Conservation (phyloP, 2,329 filamentous ascomycete genomes). For the Paraconiothyrium brasiliense region DNA sequence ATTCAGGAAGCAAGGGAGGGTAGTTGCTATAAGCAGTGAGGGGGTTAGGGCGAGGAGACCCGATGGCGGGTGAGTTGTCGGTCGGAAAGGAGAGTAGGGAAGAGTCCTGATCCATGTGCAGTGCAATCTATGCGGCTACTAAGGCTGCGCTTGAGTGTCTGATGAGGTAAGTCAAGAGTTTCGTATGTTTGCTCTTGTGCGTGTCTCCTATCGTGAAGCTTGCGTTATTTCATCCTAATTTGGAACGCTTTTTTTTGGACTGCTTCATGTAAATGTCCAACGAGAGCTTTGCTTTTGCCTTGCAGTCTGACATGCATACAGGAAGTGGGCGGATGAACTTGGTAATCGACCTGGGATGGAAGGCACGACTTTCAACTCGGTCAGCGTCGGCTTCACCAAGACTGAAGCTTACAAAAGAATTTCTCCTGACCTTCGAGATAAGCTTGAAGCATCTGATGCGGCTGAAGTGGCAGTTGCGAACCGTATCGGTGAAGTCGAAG, state of each 20-base stretch:
- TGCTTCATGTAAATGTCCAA: too few relatives aligned
- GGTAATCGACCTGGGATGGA: conserved; percentile 28
- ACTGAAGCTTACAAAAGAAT: conserved; percentile 29
- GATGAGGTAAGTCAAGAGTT: conserved; percentile 24
- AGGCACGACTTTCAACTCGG: conserved; percentile 37
- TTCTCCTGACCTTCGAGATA: conserved; percentile 21
- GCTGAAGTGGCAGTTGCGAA: conserved; percentile 24
- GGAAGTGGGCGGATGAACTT: conserved; percentile 31
- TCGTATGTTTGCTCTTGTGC: neutral
- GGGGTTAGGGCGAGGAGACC: conserved; percentile 27
- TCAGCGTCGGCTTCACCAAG: conserved; percentile 36
- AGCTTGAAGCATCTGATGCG: conserved; percentile 25
- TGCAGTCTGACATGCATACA: conserved; percentile 16
- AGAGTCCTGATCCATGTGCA: neutral
- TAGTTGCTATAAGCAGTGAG: conserved; percentile 30
- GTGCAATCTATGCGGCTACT: conserved; percentile 28
- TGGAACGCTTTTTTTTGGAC: neutral
- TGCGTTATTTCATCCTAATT: neutral
- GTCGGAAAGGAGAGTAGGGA: neutral
- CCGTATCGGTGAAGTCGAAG: conserved; percentile 34
- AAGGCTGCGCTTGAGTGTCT: conserved; percentile 31
- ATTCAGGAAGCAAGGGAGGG: conserved; percentile 20
- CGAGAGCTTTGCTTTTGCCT: neutral
- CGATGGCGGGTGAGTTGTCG: conserved; percentile 24
- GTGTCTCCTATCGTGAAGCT: neutral